Evolutionary conservation across 2,329 filamentous ascomycete genomes (phyloP).

Genomic region (Triangularia setosa): DNA sequence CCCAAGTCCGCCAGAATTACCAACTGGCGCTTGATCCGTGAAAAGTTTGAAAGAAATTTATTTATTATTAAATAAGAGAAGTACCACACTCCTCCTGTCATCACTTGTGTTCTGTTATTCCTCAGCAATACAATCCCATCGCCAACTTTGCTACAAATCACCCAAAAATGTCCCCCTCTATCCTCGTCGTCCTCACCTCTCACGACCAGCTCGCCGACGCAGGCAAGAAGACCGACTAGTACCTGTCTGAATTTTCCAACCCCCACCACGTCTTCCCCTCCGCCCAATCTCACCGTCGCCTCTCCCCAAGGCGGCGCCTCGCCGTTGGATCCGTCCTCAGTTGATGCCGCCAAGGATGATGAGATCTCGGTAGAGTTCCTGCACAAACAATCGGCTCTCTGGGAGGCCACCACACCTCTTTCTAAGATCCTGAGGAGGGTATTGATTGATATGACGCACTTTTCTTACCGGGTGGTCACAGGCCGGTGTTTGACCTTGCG

Average conservation of each 20-base stretch:
- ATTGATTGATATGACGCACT: slow-evolving; percentile 57
- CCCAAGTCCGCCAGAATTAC: no score
- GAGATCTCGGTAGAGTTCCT: slow-evolving; percentile 49
- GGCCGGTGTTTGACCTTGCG: slow-evolving; percentile 65
- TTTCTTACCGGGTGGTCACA: slow-evolving; percentile 56
- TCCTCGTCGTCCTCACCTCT: slow-evolving; percentile 70
- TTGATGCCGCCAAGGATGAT: slow-evolving; percentile 54
- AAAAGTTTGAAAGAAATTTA: no score
- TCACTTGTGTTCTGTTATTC: no score
- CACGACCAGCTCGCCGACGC: slow-evolving; percentile 47
- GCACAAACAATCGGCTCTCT: slow-evolving; percentile 53
- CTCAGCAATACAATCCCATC: no score
- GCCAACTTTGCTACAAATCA: no score
- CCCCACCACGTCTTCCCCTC: slow-evolving; percentile 54
- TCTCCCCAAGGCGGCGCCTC: slow-evolving; percentile 60
- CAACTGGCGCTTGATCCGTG: no score
- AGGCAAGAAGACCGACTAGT: slow-evolving; percentile 64
- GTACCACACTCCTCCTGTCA: no score
- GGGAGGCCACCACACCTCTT: slow-evolving; percentile 60
- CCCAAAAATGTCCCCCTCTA: slow-evolving; percentile 48
- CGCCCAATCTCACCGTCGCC: slow-evolving; percentile 45
- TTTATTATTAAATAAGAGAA: no score
- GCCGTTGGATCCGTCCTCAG: slow-evolving; percentile 56
- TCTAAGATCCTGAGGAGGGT: slow-evolving; percentile 50
- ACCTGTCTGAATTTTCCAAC: slow-evolving; percentile 60